Base-by-base conservation (phyloP, 192 early-diverging fungal genomes). In the Coemansia sp. region DNA sequence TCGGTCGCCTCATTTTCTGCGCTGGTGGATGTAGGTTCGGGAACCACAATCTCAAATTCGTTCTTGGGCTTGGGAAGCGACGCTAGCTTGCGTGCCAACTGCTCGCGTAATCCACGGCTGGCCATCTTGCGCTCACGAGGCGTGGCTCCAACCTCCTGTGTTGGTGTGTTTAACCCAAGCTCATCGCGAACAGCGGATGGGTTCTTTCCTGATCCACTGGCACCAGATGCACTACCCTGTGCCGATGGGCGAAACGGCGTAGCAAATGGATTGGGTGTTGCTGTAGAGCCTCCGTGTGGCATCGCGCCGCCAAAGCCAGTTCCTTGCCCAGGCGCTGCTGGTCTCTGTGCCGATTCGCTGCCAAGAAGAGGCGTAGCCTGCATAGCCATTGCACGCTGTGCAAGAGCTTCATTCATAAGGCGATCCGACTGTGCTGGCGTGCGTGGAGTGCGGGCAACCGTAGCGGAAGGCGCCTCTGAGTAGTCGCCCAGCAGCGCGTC, bases 11-110 rank as follows among this genome's bases (percentile, higher is more conserved):
- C 49, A 15, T 28, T 18, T 7, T 57, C 18, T n/a, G 5, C 31
- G 18, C 29, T 23, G 25, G 7, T n/a, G 20, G 55, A 57, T 3
- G 30, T 30, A 16, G 65, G 70, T 31, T 93, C 90, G 2, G 95
- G 96, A 55, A 96, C 72, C 12, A 92, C 88, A 59, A 99, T 87
- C 60, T 95, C 92, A 75, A 95, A 95, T 63, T 96, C 93, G 71
- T 97, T 97, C 48, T 90, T 91, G 42, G 97, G 97, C 61, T 85
- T 82, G 2, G 97, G 97, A 16, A 99, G 76, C 26, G 76, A 59
- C 4, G 81, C 81, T 25, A 97, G 88, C 33, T 89, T 84, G 53
- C 82, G 84, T 28, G 86, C 68, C 10, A 99, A 84, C 57, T 90
- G 88, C 64, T 91, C 87, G 16, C 88, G 88, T 26, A 92, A 66